Percentiles rank a stretch among this genome's conserved stretches.
These are phyloP conservation scores for Nicotiana tabacum DNA, from an alignment of 257 asterid genomes.

Conservation along the genomic window DNA sequence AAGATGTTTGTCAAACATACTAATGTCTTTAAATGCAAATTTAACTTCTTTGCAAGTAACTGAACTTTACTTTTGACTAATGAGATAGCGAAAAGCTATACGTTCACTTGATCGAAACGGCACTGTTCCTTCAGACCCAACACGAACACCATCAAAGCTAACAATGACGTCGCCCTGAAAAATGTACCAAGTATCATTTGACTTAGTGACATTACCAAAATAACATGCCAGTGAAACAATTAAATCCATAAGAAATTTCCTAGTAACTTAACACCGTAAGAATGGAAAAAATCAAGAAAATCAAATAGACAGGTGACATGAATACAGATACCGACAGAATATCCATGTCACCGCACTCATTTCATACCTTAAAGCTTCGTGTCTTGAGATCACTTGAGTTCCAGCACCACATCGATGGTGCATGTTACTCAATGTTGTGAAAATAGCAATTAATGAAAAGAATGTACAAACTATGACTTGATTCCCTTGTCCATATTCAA, in stretches of 20 bases:
- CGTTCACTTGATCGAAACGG: slow-evolving; percentile 91
- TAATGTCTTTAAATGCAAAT: not conserved
- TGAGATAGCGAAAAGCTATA: slow-evolving; percentile 90
- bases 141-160: slow-evolving; percentile 79
- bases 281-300: not conserved
- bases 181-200: slow-evolving; percentile 1
- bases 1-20: slow-evolving; percentile 12
- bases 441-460: not conserved
- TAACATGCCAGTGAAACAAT: not conserved
- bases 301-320: not conserved
- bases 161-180: slow-evolving; percentile 91
- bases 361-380: not conserved
- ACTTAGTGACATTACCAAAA: not conserved
- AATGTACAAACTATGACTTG: not conserved
- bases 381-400: not conserved
- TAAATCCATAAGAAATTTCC: not conserved
- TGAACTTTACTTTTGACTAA: slow-evolving; percentile 64
- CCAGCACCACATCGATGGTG: not conserved
- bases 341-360: not conserved
- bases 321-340: not conserved
- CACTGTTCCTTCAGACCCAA: slow-evolving; percentile 93
- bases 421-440: not conserved
- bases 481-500: not conserved
- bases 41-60: slow-evolving; percentile 6
- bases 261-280: not conserved